Base-by-base conservation (phyloP, 2,329 filamentous ascomycete genomes). In the Fonsecaea pugnacius region DNA sequence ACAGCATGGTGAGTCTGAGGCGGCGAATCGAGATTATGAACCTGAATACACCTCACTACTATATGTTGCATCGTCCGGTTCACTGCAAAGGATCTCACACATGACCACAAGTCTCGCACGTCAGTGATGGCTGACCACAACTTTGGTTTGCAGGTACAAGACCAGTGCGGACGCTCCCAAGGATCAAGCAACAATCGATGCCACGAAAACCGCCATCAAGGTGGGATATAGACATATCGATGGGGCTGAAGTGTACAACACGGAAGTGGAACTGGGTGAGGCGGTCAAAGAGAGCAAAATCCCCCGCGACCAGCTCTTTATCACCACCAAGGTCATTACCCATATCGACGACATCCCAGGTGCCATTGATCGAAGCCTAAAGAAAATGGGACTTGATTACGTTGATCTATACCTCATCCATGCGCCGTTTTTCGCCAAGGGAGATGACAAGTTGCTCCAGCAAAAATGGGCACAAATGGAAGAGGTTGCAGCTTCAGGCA, bases 381-480 rank as follows among this genome's bases (percentile, higher is more conserved):
- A 85, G 75, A 88, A 88, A 73, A 75, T 89, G 36, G 81, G 84
- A 60, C 71, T 88, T 5, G 82, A 85, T 48, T 85, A 89, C 70
- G 85, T 89, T 16, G 87, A 89, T 67, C 74, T 89, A 82, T 88
- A 87, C 70, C 76, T 89, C 14, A 87, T 89, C 66, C 87, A 89
- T 71, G 75, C 79, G 2, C 87, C 86, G 0, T 89, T 85, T 76
- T 86, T 83, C 67, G 81, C 80, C 43, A 79, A 83, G 52, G 79
- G 79, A 0, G 82, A 85, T 55, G 61, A 68, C 27, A 75, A 75
- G 33, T 80, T 85, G 14, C 79, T 88, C 16, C 85, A 88, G 72
- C 73, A 77, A 35, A 81, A 83, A 51, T 89, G 86, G 86, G 80
- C 81, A 43, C 77, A 80, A 5, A 86, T 89, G 85, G 86, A 89